Evolutionary conservation across 169 alveolate species (phyloP).

Genomic region (Miamiensis avidus): DNA sequence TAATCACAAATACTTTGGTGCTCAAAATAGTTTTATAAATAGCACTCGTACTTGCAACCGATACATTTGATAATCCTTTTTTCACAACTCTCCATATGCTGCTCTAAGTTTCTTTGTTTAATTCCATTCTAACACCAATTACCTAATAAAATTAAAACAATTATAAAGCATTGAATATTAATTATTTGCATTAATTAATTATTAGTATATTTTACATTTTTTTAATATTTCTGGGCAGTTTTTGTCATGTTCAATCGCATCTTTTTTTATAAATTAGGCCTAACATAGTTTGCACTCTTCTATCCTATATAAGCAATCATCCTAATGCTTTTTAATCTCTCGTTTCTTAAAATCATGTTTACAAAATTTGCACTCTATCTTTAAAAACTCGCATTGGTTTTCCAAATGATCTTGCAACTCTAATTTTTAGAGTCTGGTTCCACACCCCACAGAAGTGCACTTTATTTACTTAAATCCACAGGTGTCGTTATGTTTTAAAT

Average conservation of each 20-base stretch:
- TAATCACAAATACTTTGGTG: slow-evolving; percentile 26
- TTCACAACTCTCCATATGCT: slow-evolving; percentile 30
- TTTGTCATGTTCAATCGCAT: slow-evolving; percentile 1
- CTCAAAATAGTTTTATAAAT: slow-evolving; percentile 16
- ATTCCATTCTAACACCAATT: slow-evolving; percentile 5
- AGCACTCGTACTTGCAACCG: slow-evolving; percentile 29
- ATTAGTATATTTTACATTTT: background rate
- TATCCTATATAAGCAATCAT: background rate
- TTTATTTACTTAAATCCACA: slow-evolving; percentile 8
- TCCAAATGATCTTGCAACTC: background rate
- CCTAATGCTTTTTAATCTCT: slow-evolving; percentile 5
- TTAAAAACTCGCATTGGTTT: slow-evolving; percentile 22
- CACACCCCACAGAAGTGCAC: slow-evolving; percentile 4
- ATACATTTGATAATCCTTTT: slow-evolving; percentile 25
- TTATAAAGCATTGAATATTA: background rate
- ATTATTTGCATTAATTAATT: background rate
- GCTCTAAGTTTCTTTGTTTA: slow-evolving; percentile 1
- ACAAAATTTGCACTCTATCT: slow-evolving; percentile 1
- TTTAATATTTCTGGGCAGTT: slow-evolving; percentile 5
- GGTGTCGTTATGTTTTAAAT: slow-evolving; percentile 1
- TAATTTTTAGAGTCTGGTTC: background rate
- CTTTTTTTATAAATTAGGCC: background rate
- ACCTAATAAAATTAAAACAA: background rate
- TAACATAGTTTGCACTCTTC: slow-evolving; percentile 9
- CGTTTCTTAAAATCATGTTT: background rate